Base-by-base conservation (phyloP, 441 rosid genomes). In the Viola pubescens region DNA sequence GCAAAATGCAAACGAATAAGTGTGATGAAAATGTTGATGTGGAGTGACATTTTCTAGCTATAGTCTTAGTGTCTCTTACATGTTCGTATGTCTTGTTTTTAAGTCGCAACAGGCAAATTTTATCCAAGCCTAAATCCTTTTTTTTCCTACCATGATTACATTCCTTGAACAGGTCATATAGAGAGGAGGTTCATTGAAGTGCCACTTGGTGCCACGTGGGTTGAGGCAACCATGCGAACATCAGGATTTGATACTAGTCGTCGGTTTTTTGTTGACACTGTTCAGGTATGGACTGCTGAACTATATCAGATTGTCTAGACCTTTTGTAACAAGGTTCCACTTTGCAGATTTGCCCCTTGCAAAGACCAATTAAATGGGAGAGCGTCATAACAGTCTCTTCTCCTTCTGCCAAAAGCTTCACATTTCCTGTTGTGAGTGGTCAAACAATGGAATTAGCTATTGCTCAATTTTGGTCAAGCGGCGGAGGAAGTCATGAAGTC, bases 401-500 rank as follows among this genome's bases (percentile, higher is more conserved):
- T 56, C 95, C 99, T 11, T 68, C 84, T 68, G 68, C 86, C 74
- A 83, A 91, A 83, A 83, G 86, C 74, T 91, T 84, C 74, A 39
- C 85, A 48, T 87, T 94, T 67, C 83, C 88, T 57, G 95, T 88
- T 57, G 82, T 84, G 64, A 79, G 89, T 76, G 98, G 99, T 65
- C 90, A 77, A 76, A 91, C 97, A 47, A 84, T 89, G 96, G 99
- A 94, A 75, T 79, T 94, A 66, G 88, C 86, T 63, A 64, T 94
- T 69, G 96, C 99, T 72, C 99, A 91, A 72, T 94, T 87, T 76
- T 91, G 99, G 98, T 85, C 97, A 57, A 94, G 99, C 73, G 99
- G 99, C 71, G 77, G 89, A 59, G 99, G 95, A 70, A 94, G 98
- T 81, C 82, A 77, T 64, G 96, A 91, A 76, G 76, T 76, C 42